Base-by-base conservation (phyloP, 225 moss, liverwort and hornwort genomes). In the Ulota crispa region DNA sequence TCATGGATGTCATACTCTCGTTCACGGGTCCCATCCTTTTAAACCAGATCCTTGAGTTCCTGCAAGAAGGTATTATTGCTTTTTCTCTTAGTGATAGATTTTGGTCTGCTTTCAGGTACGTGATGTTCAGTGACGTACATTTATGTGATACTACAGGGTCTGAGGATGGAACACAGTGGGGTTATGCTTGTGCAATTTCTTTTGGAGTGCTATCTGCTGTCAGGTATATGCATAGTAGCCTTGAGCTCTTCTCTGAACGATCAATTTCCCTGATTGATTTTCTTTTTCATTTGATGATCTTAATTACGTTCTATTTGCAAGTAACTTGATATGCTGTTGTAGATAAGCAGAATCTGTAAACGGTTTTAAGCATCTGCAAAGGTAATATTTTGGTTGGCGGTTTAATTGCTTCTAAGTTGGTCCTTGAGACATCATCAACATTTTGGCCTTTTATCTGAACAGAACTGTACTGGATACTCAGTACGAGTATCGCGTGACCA, bases 391-490 rank as follows among this genome's bases (percentile, higher is more conserved):
- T 77, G 10, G 19, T 83, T 64, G 37, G 32, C 54, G 68, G 57
- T 73, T 32, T 27, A 63, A 13, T 77, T 62, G 37, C 64, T 83
- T 63, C 74, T 64, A 52, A 68, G 64, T 70, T 64, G 37, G 45
- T 62, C 21, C 68, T 72, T 68, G 36, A 60, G 72, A 50, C 37
- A 81, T 73, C 61, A 23, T 41, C 36, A 77, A 67, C 59, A 82
- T 73, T 73, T 74, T 23, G 36, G 73, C 57, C 52, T 88, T 37
- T 77, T 45, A 42, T 67, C 68, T 84, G 80, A 79, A 72, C 83
- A 98, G 98, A 82, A 83, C 94, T 74, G 85, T 93, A 74, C 83
- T 95, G 81, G 87, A 90, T 81, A 92, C 95, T 52, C 94, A 94
- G 77, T 95, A 88, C 74, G 86, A 86, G 64, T 95, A 91, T 82